phyloP scores from a whole-genome alignment of 257 asterid species.

The Solanum neorickii region DNA sequence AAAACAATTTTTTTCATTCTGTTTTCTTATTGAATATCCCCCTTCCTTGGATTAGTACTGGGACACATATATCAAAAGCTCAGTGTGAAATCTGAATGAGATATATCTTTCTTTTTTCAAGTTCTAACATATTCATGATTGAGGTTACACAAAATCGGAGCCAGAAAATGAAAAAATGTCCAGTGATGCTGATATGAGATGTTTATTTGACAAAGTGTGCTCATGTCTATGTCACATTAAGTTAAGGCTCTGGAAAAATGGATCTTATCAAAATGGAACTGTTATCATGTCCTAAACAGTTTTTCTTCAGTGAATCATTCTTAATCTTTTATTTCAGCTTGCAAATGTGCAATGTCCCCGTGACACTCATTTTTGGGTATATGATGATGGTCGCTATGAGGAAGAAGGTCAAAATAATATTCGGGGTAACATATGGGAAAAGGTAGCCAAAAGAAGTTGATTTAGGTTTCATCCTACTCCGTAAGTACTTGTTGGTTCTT shows the following conservation, averaged over 20 bases:
- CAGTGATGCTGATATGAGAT: neutral
- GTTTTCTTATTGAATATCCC: neutral
- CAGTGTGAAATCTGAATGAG: neutral
- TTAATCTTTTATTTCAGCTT: conserved; percentile 30
- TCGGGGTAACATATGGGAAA: conserved; percentile 92
- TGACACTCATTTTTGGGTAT: conserved; percentile 95
- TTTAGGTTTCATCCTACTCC: neutral
- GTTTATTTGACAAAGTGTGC: neutral
- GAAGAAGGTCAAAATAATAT: conserved; percentile 97
- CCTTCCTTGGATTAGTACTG: neutral
- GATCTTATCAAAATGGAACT: neutral
- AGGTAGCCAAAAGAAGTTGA: conserved; percentile 25
- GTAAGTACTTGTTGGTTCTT: neutral
- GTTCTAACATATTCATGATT: neutral
- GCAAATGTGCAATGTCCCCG: conserved; percentile 97
- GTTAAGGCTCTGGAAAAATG: neutral
- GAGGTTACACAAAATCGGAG: neutral
- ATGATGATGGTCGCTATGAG: conserved; percentile 90
- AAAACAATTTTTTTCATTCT: neutral
- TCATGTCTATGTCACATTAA: neutral
- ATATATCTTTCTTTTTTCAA: neutral
- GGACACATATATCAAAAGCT: neutral
- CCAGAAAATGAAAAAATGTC: neutral
- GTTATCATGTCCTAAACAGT: neutral
- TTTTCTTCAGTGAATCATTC: neutral